Conservation (phyloP, 768 basidiomycete genomes). For the Mrakia blollopis region DNA sequence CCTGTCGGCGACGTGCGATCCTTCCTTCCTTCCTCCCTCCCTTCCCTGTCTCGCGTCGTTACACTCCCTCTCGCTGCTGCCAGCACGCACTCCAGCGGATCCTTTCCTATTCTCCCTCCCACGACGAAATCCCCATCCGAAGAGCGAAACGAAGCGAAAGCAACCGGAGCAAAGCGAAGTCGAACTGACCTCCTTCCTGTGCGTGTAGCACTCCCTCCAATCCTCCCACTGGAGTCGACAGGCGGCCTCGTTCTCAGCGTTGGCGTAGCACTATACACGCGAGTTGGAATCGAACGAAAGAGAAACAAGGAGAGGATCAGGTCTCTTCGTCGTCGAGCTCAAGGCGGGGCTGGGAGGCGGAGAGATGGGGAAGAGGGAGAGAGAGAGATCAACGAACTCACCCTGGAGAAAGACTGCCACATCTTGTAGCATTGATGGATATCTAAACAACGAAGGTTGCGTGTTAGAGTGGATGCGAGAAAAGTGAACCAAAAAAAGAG, state of each 20-base stretch:
- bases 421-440: background rate
- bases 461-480: no score
- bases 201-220: background rate
- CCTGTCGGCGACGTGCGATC: no score
- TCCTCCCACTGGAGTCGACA: background rate
- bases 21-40: no score
- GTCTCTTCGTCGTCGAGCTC: no score
- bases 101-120: background rate
- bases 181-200: background rate
- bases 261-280: background rate
- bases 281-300: background rate
- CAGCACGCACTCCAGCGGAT: background rate
- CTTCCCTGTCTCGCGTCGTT: no score
- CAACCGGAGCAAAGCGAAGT: background rate
- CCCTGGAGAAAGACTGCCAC: background rate
- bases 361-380: background rate
- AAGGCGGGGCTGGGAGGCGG: background rate
- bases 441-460: no score
- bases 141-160: no score
- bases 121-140: background rate
- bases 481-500: no score
- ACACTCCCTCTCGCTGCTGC: no score
- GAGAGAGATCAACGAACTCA: background rate
- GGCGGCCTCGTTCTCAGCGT: background rate
- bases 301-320: background rate